Conservation (phyloP, 192 early-diverging fungal genomes). For the Umbelopsis sp. region DNA sequence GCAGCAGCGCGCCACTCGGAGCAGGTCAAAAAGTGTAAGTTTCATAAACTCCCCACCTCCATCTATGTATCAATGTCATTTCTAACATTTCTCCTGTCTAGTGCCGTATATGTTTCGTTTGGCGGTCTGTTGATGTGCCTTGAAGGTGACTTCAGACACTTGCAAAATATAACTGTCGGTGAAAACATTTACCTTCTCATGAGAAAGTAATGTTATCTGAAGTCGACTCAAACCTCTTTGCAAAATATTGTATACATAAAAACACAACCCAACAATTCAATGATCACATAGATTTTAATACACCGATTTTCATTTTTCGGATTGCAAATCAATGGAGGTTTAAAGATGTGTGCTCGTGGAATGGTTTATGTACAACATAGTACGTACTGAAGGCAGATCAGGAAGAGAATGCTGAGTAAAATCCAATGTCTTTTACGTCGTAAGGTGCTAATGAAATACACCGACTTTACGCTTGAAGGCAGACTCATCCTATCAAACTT, state of each 20-base stretch:
- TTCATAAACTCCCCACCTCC: background rate
- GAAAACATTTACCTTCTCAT: conserved; percentile 92
- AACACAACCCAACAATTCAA: conserved; percentile 8
- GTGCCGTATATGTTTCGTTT: conserved; percentile 87
- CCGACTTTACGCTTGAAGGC: background rate
- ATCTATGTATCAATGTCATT: no score
- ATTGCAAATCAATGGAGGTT: background rate
- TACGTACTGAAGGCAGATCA: background rate
- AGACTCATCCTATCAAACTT: background rate
- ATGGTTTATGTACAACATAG: background rate
- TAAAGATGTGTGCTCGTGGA: background rate
- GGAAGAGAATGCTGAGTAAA: background rate
- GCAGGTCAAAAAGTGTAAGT: conserved; percentile 64
- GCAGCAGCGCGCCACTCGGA: conserved; percentile 35
- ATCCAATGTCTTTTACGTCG: background rate
- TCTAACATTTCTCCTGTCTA: conserved; percentile 25
- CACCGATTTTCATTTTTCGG: background rate
- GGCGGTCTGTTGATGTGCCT: conserved; percentile 92
- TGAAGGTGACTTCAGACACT: conserved; percentile 79
- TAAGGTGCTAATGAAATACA: background rate
- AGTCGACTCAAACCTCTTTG: background rate
- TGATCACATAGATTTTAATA: conserved; percentile 11
- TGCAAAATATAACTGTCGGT: conserved; percentile 84
- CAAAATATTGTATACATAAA: conserved; percentile 16
- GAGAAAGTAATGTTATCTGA: conserved; percentile 52